Percentiles rank a stretch among this genome's conserved stretches.
Evolutionary conservation across 176 grass and related monocot species (phyloP).

Genomic region (Oryza meyeriana): DNA sequence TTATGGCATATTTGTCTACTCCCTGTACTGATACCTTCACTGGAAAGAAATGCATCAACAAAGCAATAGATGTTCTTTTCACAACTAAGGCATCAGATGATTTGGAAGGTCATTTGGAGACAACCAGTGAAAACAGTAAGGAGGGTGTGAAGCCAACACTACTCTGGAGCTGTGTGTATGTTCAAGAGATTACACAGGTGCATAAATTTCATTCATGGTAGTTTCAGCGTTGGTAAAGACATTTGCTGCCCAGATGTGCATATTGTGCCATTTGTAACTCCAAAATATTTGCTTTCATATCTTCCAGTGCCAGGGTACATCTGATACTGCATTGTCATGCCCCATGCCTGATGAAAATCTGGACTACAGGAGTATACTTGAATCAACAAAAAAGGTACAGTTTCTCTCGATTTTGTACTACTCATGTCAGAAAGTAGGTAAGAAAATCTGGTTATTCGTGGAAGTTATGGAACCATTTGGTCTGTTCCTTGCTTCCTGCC

Average conservation of each 20-base stretch:
- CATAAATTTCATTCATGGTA: conserved; percentile 12
- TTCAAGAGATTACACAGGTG: conserved; percentile 77
- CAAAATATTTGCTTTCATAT: conserved; percentile 17
- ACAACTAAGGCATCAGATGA: conserved; percentile 34
- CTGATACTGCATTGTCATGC: conserved; percentile 49
- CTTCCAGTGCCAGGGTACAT: conserved; percentile 57
- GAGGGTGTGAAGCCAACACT: conserved; percentile 53
- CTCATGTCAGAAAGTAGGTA: conserved; percentile 14
- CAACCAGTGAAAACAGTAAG: conserved; percentile 28
- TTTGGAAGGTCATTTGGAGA: conserved; percentile 31
- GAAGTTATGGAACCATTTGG: conserved; percentile 14
- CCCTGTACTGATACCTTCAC: conserved; percentile 55
- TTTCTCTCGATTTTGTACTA: conserved; percentile 29
- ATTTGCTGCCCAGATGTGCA: conserved; percentile 11
- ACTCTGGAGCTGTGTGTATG: conserved; percentile 70
- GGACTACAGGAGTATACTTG: conserved; percentile 70
- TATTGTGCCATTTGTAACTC: conserved; percentile 15
- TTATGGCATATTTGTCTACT: conserved; percentile 78
- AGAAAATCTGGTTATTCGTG: neutral
- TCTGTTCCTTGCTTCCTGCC: conserved; percentile 5
- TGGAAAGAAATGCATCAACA: conserved; percentile 64
- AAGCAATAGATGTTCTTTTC: conserved; percentile 77
- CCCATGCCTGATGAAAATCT: conserved; percentile 80
- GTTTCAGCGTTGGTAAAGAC: neutral
- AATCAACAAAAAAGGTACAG: conserved; percentile 71